Conservation (phyloP, 1,284 basidiomycete genomes). For the Cryptococcus sp. region DNA sequence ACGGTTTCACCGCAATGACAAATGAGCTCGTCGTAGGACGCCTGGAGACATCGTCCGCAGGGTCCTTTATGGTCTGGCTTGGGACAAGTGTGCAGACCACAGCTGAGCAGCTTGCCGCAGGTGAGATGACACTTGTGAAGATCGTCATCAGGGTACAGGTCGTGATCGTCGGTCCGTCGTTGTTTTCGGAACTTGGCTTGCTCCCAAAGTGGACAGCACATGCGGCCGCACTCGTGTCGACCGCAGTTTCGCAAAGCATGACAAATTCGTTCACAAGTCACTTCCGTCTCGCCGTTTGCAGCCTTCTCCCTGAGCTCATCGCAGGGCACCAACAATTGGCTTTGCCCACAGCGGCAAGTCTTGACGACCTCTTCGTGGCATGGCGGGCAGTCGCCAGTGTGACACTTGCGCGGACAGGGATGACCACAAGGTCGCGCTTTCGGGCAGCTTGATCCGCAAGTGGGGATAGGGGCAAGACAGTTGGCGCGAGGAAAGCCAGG, state of each 20-base stretch:
- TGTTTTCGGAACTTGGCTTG: conserved; percentile 60
- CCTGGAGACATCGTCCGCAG: conserved; percentile 78
- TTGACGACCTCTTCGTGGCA: conserved; percentile 68
- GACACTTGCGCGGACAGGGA: conserved; percentile 63
- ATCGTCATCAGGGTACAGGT: conserved; percentile 56
- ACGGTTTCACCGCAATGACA: conserved; percentile 77
- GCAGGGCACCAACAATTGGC: conserved; percentile 60
- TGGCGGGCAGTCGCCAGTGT: conserved; percentile 65
- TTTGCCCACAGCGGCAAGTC: conserved; percentile 78
- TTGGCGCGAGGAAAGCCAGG: conserved; percentile 57
- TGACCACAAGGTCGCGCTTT: conserved; percentile 70
- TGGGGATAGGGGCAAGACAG: conserved; percentile 77
- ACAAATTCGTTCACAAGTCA: conserved; percentile 77
- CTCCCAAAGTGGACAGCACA: conserved; percentile 83
- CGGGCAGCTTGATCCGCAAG: conserved; percentile 69
- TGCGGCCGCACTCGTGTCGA: conserved; percentile 73
- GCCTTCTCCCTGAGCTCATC: conserved; percentile 49
- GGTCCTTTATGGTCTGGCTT: conserved; percentile 75
- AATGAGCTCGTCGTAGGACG: conserved; percentile 83
- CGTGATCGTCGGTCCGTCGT: conserved; percentile 16
- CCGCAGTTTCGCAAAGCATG: conserved; percentile 72
- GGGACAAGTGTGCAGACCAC: conserved; percentile 74
- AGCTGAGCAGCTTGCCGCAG: conserved; percentile 70
- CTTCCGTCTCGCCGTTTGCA: conserved; percentile 57
- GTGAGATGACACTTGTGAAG: conserved; percentile 76